These are phyloP conservation scores for Ophiobolus disseminans DNA, from an alignment of 2,329 filamentous ascomycete species.

Conservation along the genomic window DNA sequence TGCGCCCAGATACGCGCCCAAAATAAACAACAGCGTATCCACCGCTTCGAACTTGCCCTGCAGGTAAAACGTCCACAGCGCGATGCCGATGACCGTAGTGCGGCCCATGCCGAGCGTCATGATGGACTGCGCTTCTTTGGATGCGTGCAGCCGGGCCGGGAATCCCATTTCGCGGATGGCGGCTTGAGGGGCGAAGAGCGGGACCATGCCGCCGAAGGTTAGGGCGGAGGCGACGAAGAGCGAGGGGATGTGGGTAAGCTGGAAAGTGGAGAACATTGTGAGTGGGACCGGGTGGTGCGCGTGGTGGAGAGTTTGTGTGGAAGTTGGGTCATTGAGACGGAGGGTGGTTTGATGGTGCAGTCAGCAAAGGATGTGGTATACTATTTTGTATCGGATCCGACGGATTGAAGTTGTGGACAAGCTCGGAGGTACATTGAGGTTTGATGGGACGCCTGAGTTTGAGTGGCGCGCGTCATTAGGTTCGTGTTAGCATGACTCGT, in stretches of 20 bases:
- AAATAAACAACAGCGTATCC: constrained; percentile 19
- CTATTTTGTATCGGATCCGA: too few species aligned
- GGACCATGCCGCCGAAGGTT: constrained; percentile 44
- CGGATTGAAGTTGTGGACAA: too few species aligned
- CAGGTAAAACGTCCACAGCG: constrained; percentile 23
- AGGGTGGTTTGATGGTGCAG: too few species aligned
- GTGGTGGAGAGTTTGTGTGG: too few species aligned
- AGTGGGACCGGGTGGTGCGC: too few species aligned
- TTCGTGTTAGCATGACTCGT: too few species aligned
- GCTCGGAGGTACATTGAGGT: too few species aligned
- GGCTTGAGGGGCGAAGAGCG: constrained; percentile 39
- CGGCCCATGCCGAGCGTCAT: constrained; percentile 34
- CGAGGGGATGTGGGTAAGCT: constrained; percentile 36
- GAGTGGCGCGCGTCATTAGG: too few species aligned
- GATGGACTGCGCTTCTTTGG: constrained; percentile 37
- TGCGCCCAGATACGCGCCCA: constrained; percentile 16
- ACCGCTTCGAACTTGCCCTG: constrained; percentile 27
- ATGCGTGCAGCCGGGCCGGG: constrained; percentile 38
- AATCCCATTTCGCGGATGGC: constrained; percentile 47
- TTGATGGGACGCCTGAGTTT: too few species aligned
- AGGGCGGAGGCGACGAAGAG: constrained; percentile 40
- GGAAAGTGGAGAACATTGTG: too few species aligned
- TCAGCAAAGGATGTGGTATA: too few species aligned
- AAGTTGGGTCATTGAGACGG: too few species aligned
- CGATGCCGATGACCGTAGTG: constrained; percentile 12